Evolutionary conservation across 495 filamentous ascomycete genomes (phyloP).

Genomic region (Niebla homalea): DNA sequence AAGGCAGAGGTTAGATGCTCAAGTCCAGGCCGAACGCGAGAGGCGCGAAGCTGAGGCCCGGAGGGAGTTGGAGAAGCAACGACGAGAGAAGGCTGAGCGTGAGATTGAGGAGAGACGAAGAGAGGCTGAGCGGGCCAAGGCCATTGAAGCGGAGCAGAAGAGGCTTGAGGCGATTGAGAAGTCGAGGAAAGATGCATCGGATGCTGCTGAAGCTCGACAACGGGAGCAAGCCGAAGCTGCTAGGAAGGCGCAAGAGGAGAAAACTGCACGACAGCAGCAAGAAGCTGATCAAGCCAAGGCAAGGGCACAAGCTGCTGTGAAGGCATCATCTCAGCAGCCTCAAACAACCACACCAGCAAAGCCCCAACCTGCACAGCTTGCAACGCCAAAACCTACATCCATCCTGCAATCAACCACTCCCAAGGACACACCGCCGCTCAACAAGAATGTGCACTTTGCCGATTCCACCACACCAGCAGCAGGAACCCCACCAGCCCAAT

Average conservation of each 20-base stretch:
- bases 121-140: conserved; percentile 16
- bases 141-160: conserved; percentile 26
- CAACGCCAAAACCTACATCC: conserved; percentile 7
- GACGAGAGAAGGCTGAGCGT: conserved; percentile 27
- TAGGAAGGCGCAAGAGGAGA: conserved; percentile 21
- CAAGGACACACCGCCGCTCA: neutral
- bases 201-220: conserved; percentile 22
- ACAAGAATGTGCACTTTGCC: neutral
- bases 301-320: neutral
- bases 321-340: neutral
- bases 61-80: conserved; percentile 29
- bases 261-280: conserved; percentile 28
- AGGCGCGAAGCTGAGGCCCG: conserved; percentile 36
- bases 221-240: conserved; percentile 16
- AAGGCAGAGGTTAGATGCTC: conserved; percentile 25
- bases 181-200: conserved; percentile 11
- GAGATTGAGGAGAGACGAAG: conserved; percentile 18
- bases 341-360: neutral
- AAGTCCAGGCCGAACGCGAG: conserved; percentile 10
- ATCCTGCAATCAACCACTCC: neutral
- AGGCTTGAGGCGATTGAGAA: conserved; percentile 16
- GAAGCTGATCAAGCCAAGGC: conserved; percentile 17
- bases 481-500: conserved; percentile 10
- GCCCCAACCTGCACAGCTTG: neutral
- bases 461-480: conserved; percentile 2